Evolutionary conservation across 805 yeast genomes (phyloP), one percentile per base, ranked within the genome.

Genomic region (Spencermartinsiella europaea): DNA sequence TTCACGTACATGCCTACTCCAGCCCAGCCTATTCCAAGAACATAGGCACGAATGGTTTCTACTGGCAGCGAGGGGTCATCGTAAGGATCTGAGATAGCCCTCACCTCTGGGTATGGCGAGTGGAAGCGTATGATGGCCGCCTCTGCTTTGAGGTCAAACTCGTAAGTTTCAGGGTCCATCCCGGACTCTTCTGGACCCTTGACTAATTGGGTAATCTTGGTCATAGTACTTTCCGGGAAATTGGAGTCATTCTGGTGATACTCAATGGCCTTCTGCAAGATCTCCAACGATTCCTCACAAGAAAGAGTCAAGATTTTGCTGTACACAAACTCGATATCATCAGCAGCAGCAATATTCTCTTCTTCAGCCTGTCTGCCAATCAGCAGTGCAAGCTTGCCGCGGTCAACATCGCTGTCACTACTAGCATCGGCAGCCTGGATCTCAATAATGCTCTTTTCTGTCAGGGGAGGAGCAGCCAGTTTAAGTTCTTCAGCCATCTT

Each of bases 81-180:
- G 41, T 50, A 64, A 1, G 77, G 72, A 38, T 72, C 75, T 7
- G 76, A 70, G 22, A 79, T 75, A 3, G 81, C 73, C 39, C 82
- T 60, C 17, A 78, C 77, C 56, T 78, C 82, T 3, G 81, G 80
- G 48, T 76, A 76, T 4, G 81, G 80, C 1, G 80, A 75, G 51
- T 68, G 71, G 44, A 43, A 46, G 49, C 47, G 51, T 41, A 60
- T 64, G 34, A 74, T 56, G 15, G 68, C 71, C 3, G 77, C 77
- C 46, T 71, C 71, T 15, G 66, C 50, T 44, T 63, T 63, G 20
- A 61, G 59, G 35, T 69, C 69, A 19, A 44, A 40, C 8, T 50
- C 44, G 21, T 42, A 40, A 10, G 36, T 45, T 5, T 54, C 53
- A 14, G 3, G 28, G 21, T 44, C 44, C 38, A 41, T 36, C 7